Evolutionary conservation across 23 red algal genomes (phyloP).

Genomic region (Gracilaria caudata): DNA sequence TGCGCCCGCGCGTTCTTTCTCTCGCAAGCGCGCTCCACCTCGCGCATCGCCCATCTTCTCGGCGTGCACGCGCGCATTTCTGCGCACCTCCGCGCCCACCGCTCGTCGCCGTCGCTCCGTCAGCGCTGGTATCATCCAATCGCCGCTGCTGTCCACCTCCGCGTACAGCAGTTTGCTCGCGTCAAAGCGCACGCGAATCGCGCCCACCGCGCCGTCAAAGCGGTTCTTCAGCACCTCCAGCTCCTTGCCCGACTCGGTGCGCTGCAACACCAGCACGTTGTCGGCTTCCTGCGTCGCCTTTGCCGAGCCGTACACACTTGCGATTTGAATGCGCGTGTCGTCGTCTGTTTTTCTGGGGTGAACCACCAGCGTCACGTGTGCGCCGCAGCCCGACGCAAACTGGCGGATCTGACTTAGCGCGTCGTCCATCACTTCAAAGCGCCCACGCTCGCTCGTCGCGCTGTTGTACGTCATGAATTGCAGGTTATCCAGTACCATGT

Average conservation of each 20-base stretch:
- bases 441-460: slow-evolving; percentile 6
- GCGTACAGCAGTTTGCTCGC: slow-evolving; percentile 13
- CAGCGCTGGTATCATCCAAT: neutral
- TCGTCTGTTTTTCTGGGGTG: slow-evolving; percentile 84
- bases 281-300: slow-evolving; percentile 92
- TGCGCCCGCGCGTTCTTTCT: neutral
- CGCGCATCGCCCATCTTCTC: neutral
- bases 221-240: slow-evolving; percentile 88
- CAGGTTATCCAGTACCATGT: slow-evolving; percentile 94
- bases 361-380: slow-evolving; percentile 85
- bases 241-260: slow-evolving; percentile 30
- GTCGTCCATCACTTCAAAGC: slow-evolving; percentile 86
- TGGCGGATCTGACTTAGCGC: slow-evolving; percentile 76
- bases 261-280: slow-evolving; percentile 85
- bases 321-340: slow-evolving; percentile 50
- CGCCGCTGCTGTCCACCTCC: slow-evolving; percentile 21
- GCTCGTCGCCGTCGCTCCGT: neutral
- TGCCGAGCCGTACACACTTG: slow-evolving; percentile 83
- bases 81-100: neutral
- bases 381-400: slow-evolving; percentile 70
- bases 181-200: slow-evolving; percentile 67
- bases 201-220: slow-evolving; percentile 71
- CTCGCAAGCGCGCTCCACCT: neutral
- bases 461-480: slow-evolving; percentile 81
- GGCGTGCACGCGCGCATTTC: neutral